These are phyloP conservation scores for Pythium vanterpoolii DNA, from an alignment of 352 stramenopile species.

Conservation along the genomic window DNA sequence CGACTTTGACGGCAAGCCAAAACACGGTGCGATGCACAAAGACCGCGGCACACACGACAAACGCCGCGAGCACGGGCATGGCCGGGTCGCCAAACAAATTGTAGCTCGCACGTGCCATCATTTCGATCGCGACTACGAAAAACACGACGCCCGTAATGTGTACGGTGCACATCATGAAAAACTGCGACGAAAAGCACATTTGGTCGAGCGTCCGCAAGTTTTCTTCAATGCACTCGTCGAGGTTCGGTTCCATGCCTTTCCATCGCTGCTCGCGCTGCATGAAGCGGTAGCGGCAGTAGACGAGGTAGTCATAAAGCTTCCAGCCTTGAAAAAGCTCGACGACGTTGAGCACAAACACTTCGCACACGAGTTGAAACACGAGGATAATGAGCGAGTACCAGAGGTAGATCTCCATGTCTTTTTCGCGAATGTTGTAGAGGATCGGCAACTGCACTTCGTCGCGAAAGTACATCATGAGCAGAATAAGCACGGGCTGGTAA, in stretches of 20 bases:
- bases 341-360: conserved; percentile 94
- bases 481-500: conserved; percentile 93
- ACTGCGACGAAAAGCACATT: conserved; percentile 98
- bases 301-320: conserved; percentile 98
- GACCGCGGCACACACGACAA: conserved; percentile 54
- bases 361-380: conserved; percentile 92
- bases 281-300: conserved; percentile 96
- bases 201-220: conserved; percentile 94
- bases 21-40: conserved; percentile 73
- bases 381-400: conserved; percentile 95
- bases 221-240: conserved; percentile 98
- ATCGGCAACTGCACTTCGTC: conserved; percentile 92
- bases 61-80: conserved; percentile 78
- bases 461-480: conserved; percentile 95
- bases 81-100: conserved; percentile 96
- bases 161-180: conserved; percentile 96
- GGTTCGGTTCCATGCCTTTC: conserved; percentile 94
- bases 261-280: conserved; percentile 94
- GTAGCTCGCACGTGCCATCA: conserved; percentile 94
- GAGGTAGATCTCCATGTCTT: conserved; percentile 98
- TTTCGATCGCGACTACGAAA: conserved; percentile 94
- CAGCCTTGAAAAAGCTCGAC: conserved; percentile 97
- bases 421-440: conserved; percentile 95
- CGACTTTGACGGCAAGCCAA: conserved; percentile 83
- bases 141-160: conserved; percentile 95